Evolutionary conservation across 805 yeast genomes (phyloP).

Genomic region (Suhomyces kilbournensis): DNA sequence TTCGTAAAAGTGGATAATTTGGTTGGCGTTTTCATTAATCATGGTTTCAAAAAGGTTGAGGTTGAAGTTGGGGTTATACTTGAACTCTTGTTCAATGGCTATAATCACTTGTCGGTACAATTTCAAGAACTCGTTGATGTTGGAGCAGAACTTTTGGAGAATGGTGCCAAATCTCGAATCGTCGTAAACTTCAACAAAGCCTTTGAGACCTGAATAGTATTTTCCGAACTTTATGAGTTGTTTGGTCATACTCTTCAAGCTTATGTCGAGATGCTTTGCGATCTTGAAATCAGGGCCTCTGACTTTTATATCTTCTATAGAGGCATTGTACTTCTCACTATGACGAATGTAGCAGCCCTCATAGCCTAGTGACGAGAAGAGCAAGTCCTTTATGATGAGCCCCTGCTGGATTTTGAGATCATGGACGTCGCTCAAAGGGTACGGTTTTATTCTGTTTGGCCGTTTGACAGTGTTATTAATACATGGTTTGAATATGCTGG

Average conservation of each 20-base stretch:
- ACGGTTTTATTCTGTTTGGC: constrained; percentile 31
- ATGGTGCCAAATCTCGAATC: constrained; percentile 61
- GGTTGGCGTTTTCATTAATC: constrained; percentile 24
- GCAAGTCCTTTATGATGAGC: constrained; percentile 63
- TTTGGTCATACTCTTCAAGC: constrained; percentile 67
- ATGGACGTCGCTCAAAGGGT: constrained; percentile 45
- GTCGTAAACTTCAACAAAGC: constrained; percentile 62
- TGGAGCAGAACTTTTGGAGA: constrained; percentile 67
- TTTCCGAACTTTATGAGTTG: constrained; percentile 62
- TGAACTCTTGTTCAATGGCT: constrained; percentile 54
- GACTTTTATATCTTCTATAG: constrained; percentile 36
- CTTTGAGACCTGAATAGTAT: constrained; percentile 52
- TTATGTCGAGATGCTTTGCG: constrained; percentile 68
- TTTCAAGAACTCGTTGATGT: constrained; percentile 36
- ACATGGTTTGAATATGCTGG: constrained; percentile 14
- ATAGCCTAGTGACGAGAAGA: constrained; percentile 63
- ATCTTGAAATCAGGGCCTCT: constrained; percentile 75
- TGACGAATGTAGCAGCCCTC: constrained; percentile 79
- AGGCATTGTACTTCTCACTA: constrained; percentile 57
- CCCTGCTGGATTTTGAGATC: constrained; percentile 67
- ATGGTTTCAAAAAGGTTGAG: constrained; percentile 52
- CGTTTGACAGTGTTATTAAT: constrained; percentile 8
- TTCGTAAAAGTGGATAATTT: constrained; percentile 55
- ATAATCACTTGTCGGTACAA: constrained; percentile 30
- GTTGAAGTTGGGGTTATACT: constrained; percentile 49